A percentile compares a stretch with the other conserved stretches of the same genome.
These are phyloP conservation scores for Raddia guianensis DNA, from an alignment of 176 grass and related monocot genomes.

Conservation along the genomic window DNA sequence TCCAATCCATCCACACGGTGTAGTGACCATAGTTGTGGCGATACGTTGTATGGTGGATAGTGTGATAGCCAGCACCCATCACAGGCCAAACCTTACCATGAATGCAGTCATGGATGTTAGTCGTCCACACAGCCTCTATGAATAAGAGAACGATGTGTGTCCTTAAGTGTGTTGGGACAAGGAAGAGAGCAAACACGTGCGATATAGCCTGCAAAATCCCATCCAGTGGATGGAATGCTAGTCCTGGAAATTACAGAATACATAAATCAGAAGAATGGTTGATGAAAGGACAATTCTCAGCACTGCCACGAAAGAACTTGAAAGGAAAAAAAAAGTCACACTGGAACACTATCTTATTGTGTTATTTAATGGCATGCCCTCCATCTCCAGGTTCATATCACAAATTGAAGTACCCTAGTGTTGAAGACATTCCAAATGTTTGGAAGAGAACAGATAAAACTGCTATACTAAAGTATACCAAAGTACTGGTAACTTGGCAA, in stretches of 20 bases:
- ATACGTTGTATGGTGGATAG: constrained; percentile 96
- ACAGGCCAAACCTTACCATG: constrained; percentile 95
- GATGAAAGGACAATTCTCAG: not conserved
- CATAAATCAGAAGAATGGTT: constrained; percentile 7
- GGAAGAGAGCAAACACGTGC: constrained; percentile 78
- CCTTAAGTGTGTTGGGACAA: constrained; percentile 68
- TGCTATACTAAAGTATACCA: not conserved
- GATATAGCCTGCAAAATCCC: constrained; percentile 88
- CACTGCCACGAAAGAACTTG: not conserved
- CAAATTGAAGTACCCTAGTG: not conserved
- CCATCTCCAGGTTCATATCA: not conserved
- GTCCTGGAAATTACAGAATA: constrained; percentile 46
- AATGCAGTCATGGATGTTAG: constrained; percentile 96
- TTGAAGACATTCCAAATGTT: not conserved
- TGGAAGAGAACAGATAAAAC: not conserved
- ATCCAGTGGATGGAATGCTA: constrained; percentile 94
- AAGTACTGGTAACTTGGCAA: not conserved
- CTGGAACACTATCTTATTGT: constrained; percentile 12
- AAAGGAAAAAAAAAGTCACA: not conserved
- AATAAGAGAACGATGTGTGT: constrained; percentile 69
- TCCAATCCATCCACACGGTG: constrained; percentile 94
- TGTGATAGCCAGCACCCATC: constrained; percentile 98
- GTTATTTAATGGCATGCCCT: not conserved
- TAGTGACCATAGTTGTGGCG: constrained; percentile 98
- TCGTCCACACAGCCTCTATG: constrained; percentile 81